These are phyloP conservation scores for Entomortierella lignicola DNA, from an alignment of 192 early-diverging fungal species.

Conservation along the genomic window DNA sequence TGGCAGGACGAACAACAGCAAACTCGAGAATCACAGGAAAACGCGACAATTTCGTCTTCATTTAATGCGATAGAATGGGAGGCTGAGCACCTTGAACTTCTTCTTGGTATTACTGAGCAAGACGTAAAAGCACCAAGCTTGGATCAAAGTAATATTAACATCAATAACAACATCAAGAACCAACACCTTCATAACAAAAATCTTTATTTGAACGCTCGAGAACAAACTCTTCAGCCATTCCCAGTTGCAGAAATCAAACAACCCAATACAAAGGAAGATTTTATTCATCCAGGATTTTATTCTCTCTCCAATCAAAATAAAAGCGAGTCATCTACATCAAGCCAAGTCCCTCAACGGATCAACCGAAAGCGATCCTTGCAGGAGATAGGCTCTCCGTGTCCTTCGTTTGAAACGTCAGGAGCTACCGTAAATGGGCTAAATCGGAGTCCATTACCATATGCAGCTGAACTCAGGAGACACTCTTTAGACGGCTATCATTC, in stretches of 20 bases:
- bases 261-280: constrained; percentile 15
- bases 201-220: neutral
- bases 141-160: neutral
- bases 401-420: neutral
- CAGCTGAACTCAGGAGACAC: constrained; percentile 1
- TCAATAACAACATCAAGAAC: neutral
- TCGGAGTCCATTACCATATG: neutral
- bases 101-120: constrained; percentile 8
- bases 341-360: neutral
- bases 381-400: neutral
- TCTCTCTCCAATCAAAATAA: constrained; percentile 3
- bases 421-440: too few relatives aligned
- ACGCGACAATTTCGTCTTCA: neutral
- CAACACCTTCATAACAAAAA: neutral
- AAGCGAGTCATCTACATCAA: neutral
- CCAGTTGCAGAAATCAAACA: constrained; percentile 17
- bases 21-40: neutral
- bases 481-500: constrained; percentile 8
- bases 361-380: constrained; percentile 23
- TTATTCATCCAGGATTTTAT: constrained; percentile 50
- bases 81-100: constrained; percentile 8
- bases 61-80: neutral
- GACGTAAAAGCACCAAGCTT: constrained; percentile 1
- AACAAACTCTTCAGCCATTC: neutral
- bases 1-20: neutral